Percentiles rank a stretch among this genome's conserved stretches.
Evolutionary conservation across 1,284 basidiomycete genomes (phyloP).

Genomic region (Boletellus sp.): DNA sequence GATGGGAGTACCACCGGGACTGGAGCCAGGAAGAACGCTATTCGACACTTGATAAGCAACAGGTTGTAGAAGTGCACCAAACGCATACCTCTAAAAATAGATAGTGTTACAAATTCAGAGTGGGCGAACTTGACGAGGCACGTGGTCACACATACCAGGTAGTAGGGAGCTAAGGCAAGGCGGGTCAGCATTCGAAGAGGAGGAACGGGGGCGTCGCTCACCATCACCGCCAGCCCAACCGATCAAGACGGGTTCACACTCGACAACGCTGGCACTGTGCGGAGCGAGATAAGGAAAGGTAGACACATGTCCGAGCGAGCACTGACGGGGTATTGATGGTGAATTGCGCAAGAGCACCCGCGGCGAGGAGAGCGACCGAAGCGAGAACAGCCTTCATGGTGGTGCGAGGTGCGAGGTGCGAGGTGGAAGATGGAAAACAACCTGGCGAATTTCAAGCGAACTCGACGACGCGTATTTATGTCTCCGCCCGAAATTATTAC

Average conservation of each 20-base stretch:
- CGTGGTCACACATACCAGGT: conserved; percentile 41
- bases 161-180: conserved; percentile 44
- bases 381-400: conserved; percentile 46
- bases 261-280: conserved; percentile 33
- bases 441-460: background rate
- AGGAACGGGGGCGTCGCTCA: conserved; percentile 32
- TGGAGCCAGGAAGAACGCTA: conserved; percentile 43
- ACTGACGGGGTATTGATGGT: conserved; percentile 63
- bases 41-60: background rate
- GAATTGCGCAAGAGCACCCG: conserved; percentile 39
- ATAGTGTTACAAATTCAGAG: background rate
- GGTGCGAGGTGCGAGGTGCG: background rate
- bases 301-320: background rate
- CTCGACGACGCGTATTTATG: conserved; percentile 21
- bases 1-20: conserved; percentile 37
- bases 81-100: conserved; percentile 23
- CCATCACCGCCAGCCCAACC: conserved; percentile 49
- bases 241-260: conserved; percentile 51
- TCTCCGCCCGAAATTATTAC: conserved; percentile 30
- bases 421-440: background rate
- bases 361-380: conserved; percentile 38
- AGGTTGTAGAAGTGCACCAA: fast-evolving
- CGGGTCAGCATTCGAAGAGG: conserved; percentile 1
- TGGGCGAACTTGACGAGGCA: conserved; percentile 1
- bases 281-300: conserved; percentile 7